Conservation (phyloP, 1,284 basidiomycete genomes). For the Cystobasidium sp. region DNA sequence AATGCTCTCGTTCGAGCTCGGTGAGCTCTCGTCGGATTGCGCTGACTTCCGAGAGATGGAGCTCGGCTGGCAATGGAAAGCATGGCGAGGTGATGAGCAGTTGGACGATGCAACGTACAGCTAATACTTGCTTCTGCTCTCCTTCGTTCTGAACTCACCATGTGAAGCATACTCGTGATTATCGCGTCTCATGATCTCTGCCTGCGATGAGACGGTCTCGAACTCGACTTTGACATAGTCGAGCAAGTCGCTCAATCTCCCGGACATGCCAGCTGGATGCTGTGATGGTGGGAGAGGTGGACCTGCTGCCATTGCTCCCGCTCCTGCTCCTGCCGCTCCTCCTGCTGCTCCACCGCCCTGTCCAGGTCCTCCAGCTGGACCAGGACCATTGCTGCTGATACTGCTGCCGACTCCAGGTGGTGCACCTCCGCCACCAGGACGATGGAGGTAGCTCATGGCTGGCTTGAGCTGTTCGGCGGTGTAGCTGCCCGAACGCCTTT, state of each 20-base stretch:
- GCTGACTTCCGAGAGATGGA: slow-evolving; percentile 73
- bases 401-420: slow-evolving; percentile 2
- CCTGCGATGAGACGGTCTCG: slow-evolving; percentile 74
- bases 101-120: slow-evolving; percentile 2
- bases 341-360: not conserved
- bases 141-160: slow-evolving; percentile 62
- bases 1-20: slow-evolving; percentile 75
- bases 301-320: slow-evolving; percentile 5
- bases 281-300: not conserved
- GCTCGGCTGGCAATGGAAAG: slow-evolving; percentile 62
- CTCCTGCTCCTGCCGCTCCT: not conserved
- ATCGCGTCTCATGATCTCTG: slow-evolving; percentile 71
- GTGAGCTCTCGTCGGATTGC: slow-evolving; percentile 74
- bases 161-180: slow-evolving; percentile 88
- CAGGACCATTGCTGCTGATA: not conserved
- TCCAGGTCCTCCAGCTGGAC: slow-evolving; percentile 21
- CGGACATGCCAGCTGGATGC: slow-evolving; percentile 21
- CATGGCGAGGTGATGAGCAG: not conserved
- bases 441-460: slow-evolving; percentile 38
- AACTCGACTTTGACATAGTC: slow-evolving; percentile 85
- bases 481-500: not conserved
- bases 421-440: slow-evolving; percentile 15
- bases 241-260: slow-evolving; percentile 74
- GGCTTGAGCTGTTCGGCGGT: not conserved
- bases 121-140: not conserved